Base-by-base conservation (phyloP, 2,329 filamentous ascomycete species). In the Botrytis elliptica region DNA sequence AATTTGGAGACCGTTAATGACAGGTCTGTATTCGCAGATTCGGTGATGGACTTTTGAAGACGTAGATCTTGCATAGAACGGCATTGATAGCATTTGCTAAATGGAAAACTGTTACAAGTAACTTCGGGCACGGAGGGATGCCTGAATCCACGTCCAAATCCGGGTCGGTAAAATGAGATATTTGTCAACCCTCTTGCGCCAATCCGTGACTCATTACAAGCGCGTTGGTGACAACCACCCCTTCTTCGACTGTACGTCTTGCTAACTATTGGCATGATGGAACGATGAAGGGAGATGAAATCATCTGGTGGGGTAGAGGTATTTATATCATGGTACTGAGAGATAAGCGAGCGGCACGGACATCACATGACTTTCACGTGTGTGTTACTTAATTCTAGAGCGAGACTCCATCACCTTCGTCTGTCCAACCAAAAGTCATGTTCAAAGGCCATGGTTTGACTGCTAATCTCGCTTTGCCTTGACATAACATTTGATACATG, bases 311-410 rank as follows among this genome's bases (percentile, higher is more conserved):
- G n/a, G 16, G 16, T 3, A 16, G 52, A 57, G n/a, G 52, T 57
- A 57, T 57, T 57, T 57, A 57, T 33, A 57, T 33, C 10, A 18
- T 1, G 3, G 14, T 20, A 29, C 7, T 29, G 52, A 29, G n/a
- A 29, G 52, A 9, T 33, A 18, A 57, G n/a, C n/a, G 52, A 57
- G 52, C 52, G 52, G 52, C 52, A 57, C n/a, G n/a, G 52, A 57
- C n/a, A 14, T 9, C 55, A 57, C 55, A 33, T 33, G 55, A 33
- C 55, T 29, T 57, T 57, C 14, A 57, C 55, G n/a, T 57, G 55
- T 16, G n/a, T 16, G 3, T 0, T 29, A 3, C 14, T 18, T 6
- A n/a, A 1, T 14, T 57, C 16, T 3, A 5, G 14, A 33, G 16
- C 16, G 14, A 33, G 25, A 33, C 29, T 1, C 1, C 2, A 57